Percentiles rank a stretch among this genome's conserved stretches.
Evolutionary conservation across 2,329 filamentous ascomycete genomes (phyloP).

Genomic region (Pseudogymnoascus sp.): DNA sequence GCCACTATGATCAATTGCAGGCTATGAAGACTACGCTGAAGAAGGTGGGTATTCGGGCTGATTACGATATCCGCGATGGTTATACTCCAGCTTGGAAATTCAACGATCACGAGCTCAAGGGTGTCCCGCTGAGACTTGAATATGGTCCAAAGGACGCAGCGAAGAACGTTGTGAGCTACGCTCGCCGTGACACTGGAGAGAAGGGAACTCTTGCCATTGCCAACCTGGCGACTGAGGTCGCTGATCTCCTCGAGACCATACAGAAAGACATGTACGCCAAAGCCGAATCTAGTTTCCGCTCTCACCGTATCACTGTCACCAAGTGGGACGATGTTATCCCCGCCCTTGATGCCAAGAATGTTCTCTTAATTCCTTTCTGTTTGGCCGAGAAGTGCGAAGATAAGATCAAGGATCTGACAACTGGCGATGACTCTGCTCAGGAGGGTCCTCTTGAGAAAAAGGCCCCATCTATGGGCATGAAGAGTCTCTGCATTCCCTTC

Average conservation of each 20-base stretch:
- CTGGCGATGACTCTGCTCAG: slow-evolving; percentile 54
- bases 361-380: slow-evolving; percentile 88
- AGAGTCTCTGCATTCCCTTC: slow-evolving; percentile 72
- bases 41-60: slow-evolving; percentile 66
- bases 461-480: slow-evolving; percentile 68
- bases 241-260: slow-evolving; percentile 79
- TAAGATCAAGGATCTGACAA: slow-evolving; percentile 87
- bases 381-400: slow-evolving; percentile 78
- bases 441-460: slow-evolving; percentile 33
- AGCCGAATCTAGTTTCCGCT: slow-evolving; percentile 70
- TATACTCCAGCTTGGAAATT: slow-evolving; percentile 97
- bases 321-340: slow-evolving; percentile 91
- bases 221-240: slow-evolving; percentile 66
- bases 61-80: slow-evolving; percentile 78
- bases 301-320: slow-evolving; percentile 72
- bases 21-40: slow-evolving; percentile 62
- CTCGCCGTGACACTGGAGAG: slow-evolving; percentile 78
- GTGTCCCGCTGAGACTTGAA: slow-evolving; percentile 87
- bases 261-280: slow-evolving; percentile 70
- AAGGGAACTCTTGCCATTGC: slow-evolving; percentile 74
- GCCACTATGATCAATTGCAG: slow-evolving; percentile 69
- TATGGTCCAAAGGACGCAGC: slow-evolving; percentile 92
- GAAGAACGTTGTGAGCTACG: slow-evolving; percentile 74
- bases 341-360: slow-evolving; percentile 83
- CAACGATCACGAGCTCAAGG: slow-evolving; percentile 97